Conservation (phyloP, 1,139 yeast genomes). For the Pichia sp. region DNA sequence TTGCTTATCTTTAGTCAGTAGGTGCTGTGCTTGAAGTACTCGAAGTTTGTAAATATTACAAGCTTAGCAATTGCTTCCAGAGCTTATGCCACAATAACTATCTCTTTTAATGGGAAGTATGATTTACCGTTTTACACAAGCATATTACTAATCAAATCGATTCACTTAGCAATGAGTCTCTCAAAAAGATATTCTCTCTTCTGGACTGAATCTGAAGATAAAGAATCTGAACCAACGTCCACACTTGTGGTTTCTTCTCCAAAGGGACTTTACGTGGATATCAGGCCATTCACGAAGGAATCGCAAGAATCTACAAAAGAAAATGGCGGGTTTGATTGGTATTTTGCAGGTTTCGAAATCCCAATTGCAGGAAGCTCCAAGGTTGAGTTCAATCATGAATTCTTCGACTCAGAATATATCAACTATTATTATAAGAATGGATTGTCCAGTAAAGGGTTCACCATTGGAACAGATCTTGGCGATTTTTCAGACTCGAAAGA, state of each 20-base stretch:
- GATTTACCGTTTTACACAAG: too few relatives aligned
- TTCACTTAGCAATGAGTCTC: conserved; percentile 13
- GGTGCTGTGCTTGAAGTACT: too few relatives aligned
- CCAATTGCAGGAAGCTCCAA: conserved; percentile 14
- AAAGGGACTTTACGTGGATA: conserved; percentile 42
- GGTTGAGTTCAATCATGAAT: conserved; percentile 29
- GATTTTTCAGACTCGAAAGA: conserved; percentile 44
- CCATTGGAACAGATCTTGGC: conserved; percentile 14
- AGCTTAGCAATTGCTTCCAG: too few relatives aligned
- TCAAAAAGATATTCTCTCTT: conserved; percentile 18
- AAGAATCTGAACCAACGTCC: conserved; percentile 42
- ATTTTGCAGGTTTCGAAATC: conserved; percentile 35
- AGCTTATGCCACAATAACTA: too few relatives aligned
- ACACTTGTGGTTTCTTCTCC: conserved; percentile 52
- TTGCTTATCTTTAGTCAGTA: not conserved
- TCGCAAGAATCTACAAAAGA: conserved; percentile 7
- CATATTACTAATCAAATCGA: too few relatives aligned
- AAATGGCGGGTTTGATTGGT: conserved; percentile 38
- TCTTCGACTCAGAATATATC: conserved; percentile 26
- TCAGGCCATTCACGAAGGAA: conserved; percentile 32
- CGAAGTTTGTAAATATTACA: too few relatives aligned
- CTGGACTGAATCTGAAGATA: conserved; percentile 30
- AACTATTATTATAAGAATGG: conserved; percentile 8
- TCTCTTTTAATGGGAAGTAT: too few relatives aligned
- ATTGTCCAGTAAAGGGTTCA: not conserved